Percentiles rank a stretch among this genome's conserved stretches.
Conservation (phyloP, 2,329 filamentous ascomycete genomes). For the Pyrenophora seminiperda region DNA sequence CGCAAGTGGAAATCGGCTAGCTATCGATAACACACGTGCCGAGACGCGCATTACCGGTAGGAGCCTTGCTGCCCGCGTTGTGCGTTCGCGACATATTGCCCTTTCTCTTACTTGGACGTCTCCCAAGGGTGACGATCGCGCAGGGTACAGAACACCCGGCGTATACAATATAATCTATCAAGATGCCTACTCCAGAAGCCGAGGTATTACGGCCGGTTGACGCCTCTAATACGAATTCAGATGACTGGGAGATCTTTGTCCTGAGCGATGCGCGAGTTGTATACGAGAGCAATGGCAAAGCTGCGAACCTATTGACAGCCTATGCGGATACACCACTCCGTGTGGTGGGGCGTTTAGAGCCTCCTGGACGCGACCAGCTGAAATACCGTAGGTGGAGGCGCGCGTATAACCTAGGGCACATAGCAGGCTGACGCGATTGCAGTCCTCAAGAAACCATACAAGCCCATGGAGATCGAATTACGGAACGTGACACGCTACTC, state of each 20-base stretch:
- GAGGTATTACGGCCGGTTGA: slow-evolving; percentile 51
- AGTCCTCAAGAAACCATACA: slow-evolving; percentile 44
- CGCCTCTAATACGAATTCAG: slow-evolving; percentile 47
- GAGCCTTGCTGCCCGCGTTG: slow-evolving; percentile 12
- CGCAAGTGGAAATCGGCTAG: neutral
- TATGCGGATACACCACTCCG: slow-evolving; percentile 65
- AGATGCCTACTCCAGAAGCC: slow-evolving; percentile 39
- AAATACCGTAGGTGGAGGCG: slow-evolving; percentile 34
- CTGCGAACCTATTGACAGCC: slow-evolving; percentile 66
- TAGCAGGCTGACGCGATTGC: slow-evolving; percentile 15
- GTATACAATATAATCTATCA: slow-evolving; percentile 6
- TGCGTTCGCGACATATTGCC: neutral
- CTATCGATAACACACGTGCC: slow-evolving; percentile 15
- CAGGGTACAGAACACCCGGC: neutral
- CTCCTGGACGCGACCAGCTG: slow-evolving; percentile 31
- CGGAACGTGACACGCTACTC: slow-evolving; percentile 55
- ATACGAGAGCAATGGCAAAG: slow-evolving; percentile 55
- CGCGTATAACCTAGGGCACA: neutral
- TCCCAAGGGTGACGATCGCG: neutral
- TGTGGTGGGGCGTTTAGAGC: slow-evolving; percentile 63
- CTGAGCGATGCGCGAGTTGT: slow-evolving; percentile 67
- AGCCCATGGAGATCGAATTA: slow-evolving; percentile 58
- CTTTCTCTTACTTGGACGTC: neutral
- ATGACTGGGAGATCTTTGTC: slow-evolving; percentile 67
- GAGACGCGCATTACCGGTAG: slow-evolving; percentile 13